Evolutionary conservation across 2,329 filamentous ascomycete species (phyloP).

Genomic region (Cladobotryum mycophilum): DNA sequence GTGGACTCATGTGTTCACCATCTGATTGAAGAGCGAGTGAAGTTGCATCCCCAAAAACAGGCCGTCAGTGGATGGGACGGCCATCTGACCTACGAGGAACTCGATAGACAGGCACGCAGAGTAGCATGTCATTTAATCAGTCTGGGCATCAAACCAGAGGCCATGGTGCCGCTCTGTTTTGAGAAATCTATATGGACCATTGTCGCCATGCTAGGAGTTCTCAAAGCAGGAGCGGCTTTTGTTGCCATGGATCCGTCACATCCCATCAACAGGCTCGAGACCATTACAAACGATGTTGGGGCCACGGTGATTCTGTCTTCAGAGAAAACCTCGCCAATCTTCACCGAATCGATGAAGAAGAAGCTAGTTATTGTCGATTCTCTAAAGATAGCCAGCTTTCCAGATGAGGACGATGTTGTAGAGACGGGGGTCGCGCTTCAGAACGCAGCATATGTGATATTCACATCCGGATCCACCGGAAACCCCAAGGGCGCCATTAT

Average conservation of each 20-base stretch:
- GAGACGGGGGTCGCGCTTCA: background rate
- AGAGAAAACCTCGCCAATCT: background rate
- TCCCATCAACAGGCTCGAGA: background rate
- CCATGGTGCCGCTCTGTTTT: constrained; percentile 11
- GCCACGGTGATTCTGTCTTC: background rate
- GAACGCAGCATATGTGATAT: background rate
- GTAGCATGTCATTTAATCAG: background rate
- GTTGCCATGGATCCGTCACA: constrained; percentile 3
- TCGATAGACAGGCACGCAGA: constrained; percentile 10
- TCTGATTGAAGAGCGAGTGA: background rate
- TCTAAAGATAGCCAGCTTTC: background rate
- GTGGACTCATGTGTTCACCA: background rate
- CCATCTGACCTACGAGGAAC: constrained; percentile 31
- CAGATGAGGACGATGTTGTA: background rate
- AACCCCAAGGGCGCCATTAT: background rate
- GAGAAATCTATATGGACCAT: constrained; percentile 11
- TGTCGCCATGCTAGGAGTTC: constrained; percentile 2
- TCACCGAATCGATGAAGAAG: too few relatives aligned
- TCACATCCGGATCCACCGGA: background rate
- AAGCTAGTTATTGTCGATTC: background rate
- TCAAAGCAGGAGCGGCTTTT: constrained; percentile 8
- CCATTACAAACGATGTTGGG: background rate
- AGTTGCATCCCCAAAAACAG: background rate
- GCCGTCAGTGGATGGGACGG: constrained; percentile 30
- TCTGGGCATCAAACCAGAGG: constrained; percentile 19